Percentiles rank a stretch among this genome's conserved stretches.
Evolutionary conservation across 345 rosid genomes (phyloP).

Genomic region (Hevea brasiliensis): DNA sequence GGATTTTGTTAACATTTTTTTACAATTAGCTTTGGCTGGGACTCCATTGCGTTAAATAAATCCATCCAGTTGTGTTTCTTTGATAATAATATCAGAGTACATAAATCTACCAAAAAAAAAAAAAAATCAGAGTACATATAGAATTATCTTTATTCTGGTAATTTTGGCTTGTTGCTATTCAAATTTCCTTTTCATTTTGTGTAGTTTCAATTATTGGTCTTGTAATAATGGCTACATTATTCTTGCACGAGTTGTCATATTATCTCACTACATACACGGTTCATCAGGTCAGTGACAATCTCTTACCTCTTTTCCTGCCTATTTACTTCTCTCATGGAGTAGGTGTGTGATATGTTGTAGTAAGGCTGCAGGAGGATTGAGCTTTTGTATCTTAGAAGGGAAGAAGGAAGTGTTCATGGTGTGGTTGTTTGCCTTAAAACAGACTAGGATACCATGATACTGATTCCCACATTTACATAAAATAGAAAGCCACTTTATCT

Average conservation of each 20-base stretch:
- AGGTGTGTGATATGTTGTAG: neutral
- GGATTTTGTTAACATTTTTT: no score
- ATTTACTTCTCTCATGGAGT: neutral
- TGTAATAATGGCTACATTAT: constrained; percentile 75
- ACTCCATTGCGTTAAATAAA: no score
- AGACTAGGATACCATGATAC: neutral
- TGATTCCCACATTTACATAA: neutral
- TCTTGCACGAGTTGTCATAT: constrained; percentile 86
- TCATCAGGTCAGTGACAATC: constrained; percentile 63
- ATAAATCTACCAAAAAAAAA: no score
- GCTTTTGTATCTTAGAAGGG: neutral
- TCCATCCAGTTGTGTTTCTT: neutral
- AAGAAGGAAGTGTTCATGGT: neutral
- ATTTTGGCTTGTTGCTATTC: neutral
- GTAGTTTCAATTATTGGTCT: constrained; percentile 87
- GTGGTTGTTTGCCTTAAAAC: neutral
- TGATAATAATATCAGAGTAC: neutral
- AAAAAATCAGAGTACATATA: neutral
- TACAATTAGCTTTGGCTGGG: no score
- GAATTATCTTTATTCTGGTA: neutral
- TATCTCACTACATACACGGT: constrained; percentile 76
- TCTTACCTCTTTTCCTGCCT: neutral
- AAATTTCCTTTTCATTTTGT: constrained; percentile 13
- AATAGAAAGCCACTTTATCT: neutral
- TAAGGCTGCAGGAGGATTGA: neutral